Evolutionary conservation across 768 basidiomycete species (phyloP).

Genomic region (Rhodotorula diobovata): DNA sequence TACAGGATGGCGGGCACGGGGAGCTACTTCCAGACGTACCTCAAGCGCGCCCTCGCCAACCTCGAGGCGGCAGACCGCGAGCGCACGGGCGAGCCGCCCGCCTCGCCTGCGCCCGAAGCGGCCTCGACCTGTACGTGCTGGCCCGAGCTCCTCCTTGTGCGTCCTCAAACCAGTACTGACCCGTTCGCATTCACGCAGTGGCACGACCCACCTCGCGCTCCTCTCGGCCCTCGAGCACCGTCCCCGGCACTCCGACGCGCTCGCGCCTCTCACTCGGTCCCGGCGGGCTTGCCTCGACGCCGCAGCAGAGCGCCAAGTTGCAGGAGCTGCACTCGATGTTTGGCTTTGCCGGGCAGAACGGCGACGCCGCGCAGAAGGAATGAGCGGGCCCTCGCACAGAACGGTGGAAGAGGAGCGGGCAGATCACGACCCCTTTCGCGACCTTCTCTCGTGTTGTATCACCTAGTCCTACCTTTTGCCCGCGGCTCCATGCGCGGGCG

Average conservation of each 20-base stretch:
- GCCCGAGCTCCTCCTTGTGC: too few species aligned
- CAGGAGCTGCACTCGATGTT: conserved; percentile 6
- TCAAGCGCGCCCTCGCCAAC: conserved; percentile 77
- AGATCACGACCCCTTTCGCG: not conserved
- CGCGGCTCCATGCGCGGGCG: too few species aligned
- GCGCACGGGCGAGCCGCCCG: conserved; percentile 8
- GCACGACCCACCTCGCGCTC: not conserved
- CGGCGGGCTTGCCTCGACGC: not conserved
- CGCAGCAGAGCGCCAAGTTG: not conserved
- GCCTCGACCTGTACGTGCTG: too few species aligned
- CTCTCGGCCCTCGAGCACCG: not conserved
- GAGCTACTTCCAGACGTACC: conserved; percentile 84
- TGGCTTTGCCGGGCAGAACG: not conserved
- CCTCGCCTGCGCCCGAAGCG: conserved; percentile 1
- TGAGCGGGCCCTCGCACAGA: not conserved
- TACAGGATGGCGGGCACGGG: conserved; percentile 77
- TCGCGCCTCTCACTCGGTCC: not conserved
- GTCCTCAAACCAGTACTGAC: not conserved
- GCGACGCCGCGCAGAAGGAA: not conserved
- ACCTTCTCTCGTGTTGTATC: not conserved
- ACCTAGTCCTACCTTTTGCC: not conserved
- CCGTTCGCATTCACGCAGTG: not conserved
- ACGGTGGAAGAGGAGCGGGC: too few species aligned
- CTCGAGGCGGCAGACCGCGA: conserved; percentile 75
- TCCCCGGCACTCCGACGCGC: conserved; percentile 1